These are phyloP conservation scores for Blastomyces percursus DNA, from an alignment of 2,329 filamentous ascomycete species.

Conservation along the genomic window DNA sequence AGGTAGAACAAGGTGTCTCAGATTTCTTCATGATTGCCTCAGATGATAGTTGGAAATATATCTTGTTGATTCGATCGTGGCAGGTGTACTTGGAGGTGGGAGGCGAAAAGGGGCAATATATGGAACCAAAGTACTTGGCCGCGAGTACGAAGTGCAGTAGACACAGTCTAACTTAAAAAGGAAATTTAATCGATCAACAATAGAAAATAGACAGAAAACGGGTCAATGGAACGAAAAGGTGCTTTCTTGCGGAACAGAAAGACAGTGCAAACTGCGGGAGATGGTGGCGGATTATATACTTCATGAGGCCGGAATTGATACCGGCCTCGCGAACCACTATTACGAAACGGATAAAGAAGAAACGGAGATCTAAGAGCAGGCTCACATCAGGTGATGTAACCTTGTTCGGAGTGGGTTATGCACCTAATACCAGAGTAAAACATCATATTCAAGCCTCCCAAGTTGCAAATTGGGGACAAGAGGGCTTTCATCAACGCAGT, in stretches of 20 bases:
- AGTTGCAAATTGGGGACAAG: background rate
- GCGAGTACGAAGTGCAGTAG: background rate
- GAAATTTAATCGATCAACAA: conserved; percentile 7
- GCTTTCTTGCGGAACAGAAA: background rate
- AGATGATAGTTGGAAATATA: background rate
- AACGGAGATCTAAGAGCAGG: background rate
- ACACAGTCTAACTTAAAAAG: background rate
- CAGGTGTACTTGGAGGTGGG: background rate
- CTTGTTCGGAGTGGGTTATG: background rate
- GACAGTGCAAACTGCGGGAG: background rate
- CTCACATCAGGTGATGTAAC: conserved; percentile 5
- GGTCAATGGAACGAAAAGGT: conserved; percentile 3
- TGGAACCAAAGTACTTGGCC: background rate
- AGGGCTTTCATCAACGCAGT: background rate
- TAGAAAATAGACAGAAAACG: conserved; percentile 20
- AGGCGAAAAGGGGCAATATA: conserved; percentile 1
- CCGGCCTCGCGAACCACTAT: conserved; percentile 32
- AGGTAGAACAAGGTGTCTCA: conserved; percentile 26
- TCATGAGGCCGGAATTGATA: conserved; percentile 37
- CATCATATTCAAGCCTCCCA: background rate
- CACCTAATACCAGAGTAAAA: background rate
- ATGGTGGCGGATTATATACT: conserved; percentile 29
- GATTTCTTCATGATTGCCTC: conserved; percentile 26
- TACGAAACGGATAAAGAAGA: conserved; percentile 25
- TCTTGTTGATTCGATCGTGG: background rate